Evolutionary conservation across 176 grass and related monocot species (phyloP), one percentile per base, ranked within the genome.

Genomic region (Triticum timopheevii): DNA sequence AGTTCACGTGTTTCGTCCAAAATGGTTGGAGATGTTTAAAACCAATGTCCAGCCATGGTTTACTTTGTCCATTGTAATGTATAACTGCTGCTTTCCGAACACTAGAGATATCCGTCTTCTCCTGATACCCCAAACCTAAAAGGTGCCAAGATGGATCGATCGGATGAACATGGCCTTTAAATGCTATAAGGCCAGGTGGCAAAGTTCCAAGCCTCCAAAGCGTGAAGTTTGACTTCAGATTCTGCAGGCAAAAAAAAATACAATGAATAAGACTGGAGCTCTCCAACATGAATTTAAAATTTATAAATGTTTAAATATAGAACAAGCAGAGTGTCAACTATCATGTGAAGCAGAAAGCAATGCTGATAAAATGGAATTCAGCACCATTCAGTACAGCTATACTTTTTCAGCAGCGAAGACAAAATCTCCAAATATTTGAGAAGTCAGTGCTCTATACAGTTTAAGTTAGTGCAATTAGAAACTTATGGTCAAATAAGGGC

Each of bases 161-260:
- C 39, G 93, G 92, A 88, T 94, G 90, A 85, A 96, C 80, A 66
- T 98, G 88, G 42, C 96, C 96, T 80, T 79, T 93, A 90, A 98
- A 98, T 87, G 96, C 96, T 89, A 96, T 92, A 76, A 98, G 87
- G 13, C 93, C 96, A 16, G 96, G 96, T 79, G 96, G 96, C 80
- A 98, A 94, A 67, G 96, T 98, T 83, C 94, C 97, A 84, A 98
- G 93, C 92, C 93, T 98, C 97, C 97, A 98, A 84, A 98, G 87
- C 25, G 93, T 85, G 75, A 96, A 91, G 72, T 96, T 93, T 80
- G 97, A 98, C 72, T 93, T 96, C 77, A 98, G 86, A 93, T 98
- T 96, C 97, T 98, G 85, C 85, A 90, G 31, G 61, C 44, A 82
- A 83, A 85, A 10, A 10, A 9, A 34, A 39, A 72, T 23, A 65